A percentile compares a stretch with the other conserved stretches of the same genome.
These are phyloP conservation scores for Citrus inodora DNA, from an alignment of 345 rosid genomes.

Conservation along the genomic window DNA sequence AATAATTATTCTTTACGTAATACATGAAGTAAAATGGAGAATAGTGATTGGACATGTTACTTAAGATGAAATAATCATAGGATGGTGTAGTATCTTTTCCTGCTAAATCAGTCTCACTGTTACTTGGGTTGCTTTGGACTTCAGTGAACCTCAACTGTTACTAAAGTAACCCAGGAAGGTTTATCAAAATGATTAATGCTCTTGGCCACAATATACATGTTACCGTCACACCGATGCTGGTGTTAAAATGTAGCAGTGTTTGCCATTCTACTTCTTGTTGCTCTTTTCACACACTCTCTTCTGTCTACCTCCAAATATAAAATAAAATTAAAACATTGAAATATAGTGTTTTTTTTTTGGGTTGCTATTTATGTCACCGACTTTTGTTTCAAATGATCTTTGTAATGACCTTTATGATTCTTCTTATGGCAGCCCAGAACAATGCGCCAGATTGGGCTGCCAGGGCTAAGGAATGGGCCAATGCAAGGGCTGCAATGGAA, in stretches of 20 bases:
- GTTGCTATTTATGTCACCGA: not conserved
- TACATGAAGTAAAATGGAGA: not conserved
- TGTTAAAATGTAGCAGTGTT: not conserved
- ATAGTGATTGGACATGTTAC: not conserved
- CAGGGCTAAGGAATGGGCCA: constrained; percentile 94
- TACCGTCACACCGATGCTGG: not conserved
- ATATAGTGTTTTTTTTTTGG: too few species aligned
- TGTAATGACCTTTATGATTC: constrained; percentile 4
- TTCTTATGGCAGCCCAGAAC: constrained; percentile 41
- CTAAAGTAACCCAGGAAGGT: not conserved
- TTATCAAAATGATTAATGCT: not conserved
- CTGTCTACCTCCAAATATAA: too few species aligned
- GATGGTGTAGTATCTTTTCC: not conserved
- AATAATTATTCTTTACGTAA: not conserved
- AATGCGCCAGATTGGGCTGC: constrained; percentile 91
- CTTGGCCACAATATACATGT: not conserved
- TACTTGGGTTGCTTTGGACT: not conserved
- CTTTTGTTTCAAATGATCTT: constrained; percentile 17
- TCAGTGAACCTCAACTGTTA: not conserved
- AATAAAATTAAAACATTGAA: too few species aligned
- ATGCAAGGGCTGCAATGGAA: constrained; percentile 49
- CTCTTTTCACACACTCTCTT: not conserved
- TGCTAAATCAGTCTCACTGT: not conserved
- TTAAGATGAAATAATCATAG: not conserved
- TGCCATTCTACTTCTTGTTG: not conserved